Evolutionary conservation across 257 asterid species (phyloP).

Genomic region (Petrea volubilis): DNA sequence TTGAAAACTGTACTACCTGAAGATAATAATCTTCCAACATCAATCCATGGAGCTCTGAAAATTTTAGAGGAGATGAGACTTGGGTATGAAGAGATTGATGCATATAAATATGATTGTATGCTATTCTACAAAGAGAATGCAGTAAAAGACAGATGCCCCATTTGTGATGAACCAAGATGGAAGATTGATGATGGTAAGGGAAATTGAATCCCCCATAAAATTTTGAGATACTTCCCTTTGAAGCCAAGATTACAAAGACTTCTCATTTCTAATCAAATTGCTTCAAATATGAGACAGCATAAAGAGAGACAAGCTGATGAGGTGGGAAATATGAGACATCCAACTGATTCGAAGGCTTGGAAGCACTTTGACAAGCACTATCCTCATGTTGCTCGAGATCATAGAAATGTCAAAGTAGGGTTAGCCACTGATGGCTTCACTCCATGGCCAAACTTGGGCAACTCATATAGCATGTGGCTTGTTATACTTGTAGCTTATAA

Average conservation of each 20-base stretch:
- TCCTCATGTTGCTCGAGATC: slow-evolving; percentile 7
- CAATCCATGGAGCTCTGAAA: too few relatives aligned
- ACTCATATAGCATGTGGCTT: too few relatives aligned
- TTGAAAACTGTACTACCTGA: too few relatives aligned
- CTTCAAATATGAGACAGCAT: slow-evolving; percentile 12
- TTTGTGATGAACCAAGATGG: slow-evolving; percentile 1
- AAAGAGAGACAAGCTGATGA: slow-evolving; percentile 7
- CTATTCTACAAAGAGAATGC: neutral
- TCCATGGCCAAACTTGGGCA: too few relatives aligned
- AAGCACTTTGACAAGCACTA: slow-evolving; percentile 7
- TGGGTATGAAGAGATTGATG: neutral
- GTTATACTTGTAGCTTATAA: too few relatives aligned
- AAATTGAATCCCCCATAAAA: neutral
- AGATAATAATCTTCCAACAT: too few relatives aligned
- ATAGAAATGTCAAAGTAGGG: neutral
- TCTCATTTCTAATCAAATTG: neutral
- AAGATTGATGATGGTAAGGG: neutral
- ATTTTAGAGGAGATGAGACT: too few relatives aligned
- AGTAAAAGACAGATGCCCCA: neutral
- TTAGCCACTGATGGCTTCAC: slow-evolving; percentile 11
- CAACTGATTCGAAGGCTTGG: neutral
- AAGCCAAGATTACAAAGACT: neutral
- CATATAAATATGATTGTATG: too few relatives aligned
- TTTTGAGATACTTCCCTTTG: neutral
- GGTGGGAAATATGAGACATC: slow-evolving; percentile 8